A percentile compares a stretch with the other conserved stretches of the same genome.
Evolutionary conservation across 768 basidiomycete genomes (phyloP).

Genomic region (Candolleomyces aberdarensis): DNA sequence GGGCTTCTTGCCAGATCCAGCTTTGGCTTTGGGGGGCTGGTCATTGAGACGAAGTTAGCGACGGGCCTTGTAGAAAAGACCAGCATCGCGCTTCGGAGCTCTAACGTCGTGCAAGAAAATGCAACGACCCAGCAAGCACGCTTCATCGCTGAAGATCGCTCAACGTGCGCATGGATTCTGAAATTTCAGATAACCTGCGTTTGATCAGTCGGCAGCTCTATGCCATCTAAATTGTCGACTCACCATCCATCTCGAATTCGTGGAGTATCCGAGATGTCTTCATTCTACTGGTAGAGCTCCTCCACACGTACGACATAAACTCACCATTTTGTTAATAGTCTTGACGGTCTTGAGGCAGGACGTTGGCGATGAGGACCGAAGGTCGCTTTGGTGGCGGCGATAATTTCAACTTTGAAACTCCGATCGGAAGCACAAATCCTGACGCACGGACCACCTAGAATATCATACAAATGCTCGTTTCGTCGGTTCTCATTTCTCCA

Average conservation of each 20-base stretch:
- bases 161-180: constrained; percentile 20
- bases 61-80: constrained; percentile 23
- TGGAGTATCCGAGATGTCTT: constrained; percentile 26
- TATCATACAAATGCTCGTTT: too few species aligned
- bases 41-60: constrained; percentile 84
- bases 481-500: too few species aligned
- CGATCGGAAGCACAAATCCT: too few species aligned
- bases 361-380: constrained; percentile 9
- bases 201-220: constrained; percentile 6
- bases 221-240: constrained; percentile 39
- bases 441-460: too few species aligned
- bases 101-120: constrained; percentile 38
- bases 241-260: constrained; percentile 49
- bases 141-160: constrained; percentile 29
- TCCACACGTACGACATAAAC: constrained; percentile 25
- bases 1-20: constrained; percentile 77
- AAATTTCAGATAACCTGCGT: background rate
- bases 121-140: constrained; percentile 37
- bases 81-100: constrained; percentile 51
- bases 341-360: constrained; percentile 33
- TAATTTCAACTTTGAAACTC: too few species aligned
- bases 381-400: too few species aligned
- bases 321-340: constrained; percentile 51
- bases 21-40: constrained; percentile 80
- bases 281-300: constrained; percentile 39